Evolutionary conservation across 305 asterid species (phyloP).

Genomic region (Fraxinus xanthoxyloides): DNA sequence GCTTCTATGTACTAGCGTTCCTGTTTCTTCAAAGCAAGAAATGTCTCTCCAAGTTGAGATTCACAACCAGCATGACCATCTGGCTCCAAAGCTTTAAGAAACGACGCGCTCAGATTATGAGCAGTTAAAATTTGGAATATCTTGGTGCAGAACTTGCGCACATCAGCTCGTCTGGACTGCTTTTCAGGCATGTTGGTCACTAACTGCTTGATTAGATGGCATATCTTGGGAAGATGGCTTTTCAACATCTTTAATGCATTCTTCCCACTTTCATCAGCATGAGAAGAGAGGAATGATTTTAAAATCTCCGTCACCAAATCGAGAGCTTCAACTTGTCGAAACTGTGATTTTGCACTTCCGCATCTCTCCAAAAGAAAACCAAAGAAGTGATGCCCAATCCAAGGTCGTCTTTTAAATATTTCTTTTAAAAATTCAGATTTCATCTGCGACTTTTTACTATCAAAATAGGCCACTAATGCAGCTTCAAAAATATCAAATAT

Average conservation of each 20-base stretch:
- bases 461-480: constrained; percentile 58
- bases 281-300: constrained; percentile 38
- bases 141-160: constrained; percentile 79
- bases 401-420: constrained; percentile 68
- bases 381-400: constrained; percentile 70
- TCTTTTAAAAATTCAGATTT: constrained; percentile 76
- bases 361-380: constrained; percentile 87
- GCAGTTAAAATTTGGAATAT: constrained; percentile 60
- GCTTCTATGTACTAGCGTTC: constrained; percentile 8
- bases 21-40: constrained; percentile 50
- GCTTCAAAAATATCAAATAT: constrained; percentile 56
- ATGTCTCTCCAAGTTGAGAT: constrained; percentile 62
- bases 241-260: constrained; percentile 39
- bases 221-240: constrained; percentile 46
- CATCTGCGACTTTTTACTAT: constrained; percentile 79
- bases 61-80: constrained; percentile 56
- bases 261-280: constrained; percentile 29
- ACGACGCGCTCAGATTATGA: constrained; percentile 34
- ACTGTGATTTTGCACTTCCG: constrained; percentile 62
- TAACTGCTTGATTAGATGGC: constrained; percentile 50
- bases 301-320: constrained; percentile 67
- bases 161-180: constrained; percentile 76
- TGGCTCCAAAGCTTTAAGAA: constrained; percentile 58
- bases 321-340: constrained; percentile 87
- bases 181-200: constrained; percentile 81